Evolutionary conservation across 1,139 yeast genomes (phyloP).

Genomic region (Suhomyces maxii): DNA sequence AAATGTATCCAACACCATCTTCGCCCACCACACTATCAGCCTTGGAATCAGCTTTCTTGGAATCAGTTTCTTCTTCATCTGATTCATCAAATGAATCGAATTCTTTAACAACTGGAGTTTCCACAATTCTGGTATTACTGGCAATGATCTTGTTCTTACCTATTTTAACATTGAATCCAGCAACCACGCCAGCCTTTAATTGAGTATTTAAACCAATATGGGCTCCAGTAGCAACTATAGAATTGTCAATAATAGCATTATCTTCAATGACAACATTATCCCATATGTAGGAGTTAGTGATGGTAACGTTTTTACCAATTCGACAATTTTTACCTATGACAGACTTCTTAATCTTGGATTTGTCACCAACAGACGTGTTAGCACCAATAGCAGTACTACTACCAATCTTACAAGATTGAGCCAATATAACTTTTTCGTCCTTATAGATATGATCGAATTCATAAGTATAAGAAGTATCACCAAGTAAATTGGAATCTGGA

Average conservation of each 20-base stretch:
- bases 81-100: constrained; percentile 29
- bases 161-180: constrained; percentile 71
- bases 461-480: constrained; percentile 71
- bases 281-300: constrained; percentile 83
- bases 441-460: constrained; percentile 86
- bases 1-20: constrained; percentile 60
- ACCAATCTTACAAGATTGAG: constrained; percentile 86
- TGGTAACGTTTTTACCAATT: constrained; percentile 74
- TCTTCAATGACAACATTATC: constrained; percentile 75
- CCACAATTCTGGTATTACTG: constrained; percentile 52
- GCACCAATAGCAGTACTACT: constrained; percentile 78
- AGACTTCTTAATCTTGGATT: constrained; percentile 56
- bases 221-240: constrained; percentile 70
- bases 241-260: constrained; percentile 52
- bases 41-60: constrained; percentile 13
- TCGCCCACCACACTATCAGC: constrained; percentile 53
- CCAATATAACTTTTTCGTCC: constrained; percentile 77
- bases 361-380: constrained; percentile 64
- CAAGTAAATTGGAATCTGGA: constrained; percentile 78
- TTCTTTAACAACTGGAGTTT: constrained; percentile 42
- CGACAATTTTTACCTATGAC: constrained; percentile 83
- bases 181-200: constrained; percentile 69
- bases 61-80: constrained; percentile 10
- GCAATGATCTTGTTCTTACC: constrained; percentile 52
- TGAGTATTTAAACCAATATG: constrained; percentile 51